These are phyloP conservation scores for Lasiodiplodia sp. DNA, from an alignment of 2,329 filamentous ascomycete genomes.

Conservation along the genomic window DNA sequence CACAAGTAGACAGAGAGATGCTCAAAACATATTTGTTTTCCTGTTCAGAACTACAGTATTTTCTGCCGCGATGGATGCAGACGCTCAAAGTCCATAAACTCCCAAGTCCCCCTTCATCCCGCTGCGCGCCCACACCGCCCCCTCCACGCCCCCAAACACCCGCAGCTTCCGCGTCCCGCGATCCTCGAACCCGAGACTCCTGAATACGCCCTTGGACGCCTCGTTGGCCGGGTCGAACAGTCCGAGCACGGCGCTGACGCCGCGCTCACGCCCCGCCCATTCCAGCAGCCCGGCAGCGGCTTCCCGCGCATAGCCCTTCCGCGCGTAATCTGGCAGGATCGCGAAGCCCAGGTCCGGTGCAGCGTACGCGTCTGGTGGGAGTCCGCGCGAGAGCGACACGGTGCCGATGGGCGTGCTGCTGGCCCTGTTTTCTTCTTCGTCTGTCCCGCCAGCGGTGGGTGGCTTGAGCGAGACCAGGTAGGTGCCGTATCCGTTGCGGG, in stretches of 20 bases:
- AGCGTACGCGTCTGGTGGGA: constrained; percentile 27
- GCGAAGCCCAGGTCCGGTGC: constrained; percentile 39
- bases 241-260: constrained; percentile 30
- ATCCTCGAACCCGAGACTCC: constrained; percentile 36
- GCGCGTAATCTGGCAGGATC: constrained; percentile 31
- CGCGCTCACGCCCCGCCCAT: constrained; percentile 25
- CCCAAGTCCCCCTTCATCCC: constrained; percentile 31
- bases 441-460: neutral
- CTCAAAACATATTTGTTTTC: no score
- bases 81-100: constrained; percentile 11
- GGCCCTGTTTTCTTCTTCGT: constrained; percentile 7
- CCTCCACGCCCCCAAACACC: constrained; percentile 28
- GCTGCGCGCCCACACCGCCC: constrained; percentile 32
- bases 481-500: constrained; percentile 40
- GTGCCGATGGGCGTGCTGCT: constrained; percentile 38
- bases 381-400: constrained; percentile 36
- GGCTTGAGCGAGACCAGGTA: constrained; percentile 40
- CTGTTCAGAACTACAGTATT: no score
- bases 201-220: constrained; percentile 35
- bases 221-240: constrained; percentile 35
- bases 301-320: constrained; percentile 38
- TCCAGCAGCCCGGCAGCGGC: constrained; percentile 25
- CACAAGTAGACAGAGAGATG: neutral
- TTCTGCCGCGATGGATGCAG: no score
- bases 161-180: constrained; percentile 31